phyloP scores from a whole-genome alignment of 805 yeast genomes.

The Metschnikowia rubicola region DNA sequence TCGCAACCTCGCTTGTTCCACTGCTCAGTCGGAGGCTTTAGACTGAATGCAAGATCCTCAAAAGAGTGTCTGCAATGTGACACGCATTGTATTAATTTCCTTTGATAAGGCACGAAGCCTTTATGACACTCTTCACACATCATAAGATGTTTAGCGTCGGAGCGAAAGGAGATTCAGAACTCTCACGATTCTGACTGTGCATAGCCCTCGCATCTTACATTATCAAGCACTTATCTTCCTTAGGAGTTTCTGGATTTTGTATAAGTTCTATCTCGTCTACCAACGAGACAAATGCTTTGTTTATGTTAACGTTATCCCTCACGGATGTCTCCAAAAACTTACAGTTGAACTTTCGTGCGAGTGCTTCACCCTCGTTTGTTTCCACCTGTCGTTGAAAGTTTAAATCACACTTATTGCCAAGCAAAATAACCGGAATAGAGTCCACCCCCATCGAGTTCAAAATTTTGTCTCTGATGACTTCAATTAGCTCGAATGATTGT shows the following conservation, averaged over 20 bases:
- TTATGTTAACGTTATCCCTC: conserved; percentile 43
- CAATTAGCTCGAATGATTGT: conserved; percentile 72
- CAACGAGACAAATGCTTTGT: conserved; percentile 58
- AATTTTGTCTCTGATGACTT: conserved; percentile 77
- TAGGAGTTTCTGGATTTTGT: conserved; percentile 49
- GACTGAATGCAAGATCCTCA: too few species aligned
- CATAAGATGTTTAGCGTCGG: too few species aligned
- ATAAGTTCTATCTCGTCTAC: conserved; percentile 54
- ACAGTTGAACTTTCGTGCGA: conserved; percentile 44
- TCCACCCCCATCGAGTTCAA: conserved; percentile 59
- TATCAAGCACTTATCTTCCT: conserved; percentile 50
- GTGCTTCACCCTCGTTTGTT: conserved; percentile 30
- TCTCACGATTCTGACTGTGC: too few species aligned
- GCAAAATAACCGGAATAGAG: conserved; percentile 44
- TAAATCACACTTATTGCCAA: conserved; percentile 20
- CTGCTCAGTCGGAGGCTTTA: too few species aligned
- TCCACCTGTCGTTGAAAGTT: conserved; percentile 20
- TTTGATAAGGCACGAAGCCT: too few species aligned
- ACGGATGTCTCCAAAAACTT: conserved; percentile 49
- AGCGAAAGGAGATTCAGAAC: too few species aligned
- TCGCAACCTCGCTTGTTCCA: too few species aligned
- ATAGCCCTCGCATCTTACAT: conserved; percentile 25
- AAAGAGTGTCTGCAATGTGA: too few species aligned
- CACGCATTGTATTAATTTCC: too few species aligned
- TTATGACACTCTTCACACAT: too few species aligned